Percentiles rank a stretch among this genome's conserved stretches.
These are phyloP conservation scores for Mitragyna speciosa DNA, from an alignment of 257 asterid species.

Conservation along the genomic window DNA sequence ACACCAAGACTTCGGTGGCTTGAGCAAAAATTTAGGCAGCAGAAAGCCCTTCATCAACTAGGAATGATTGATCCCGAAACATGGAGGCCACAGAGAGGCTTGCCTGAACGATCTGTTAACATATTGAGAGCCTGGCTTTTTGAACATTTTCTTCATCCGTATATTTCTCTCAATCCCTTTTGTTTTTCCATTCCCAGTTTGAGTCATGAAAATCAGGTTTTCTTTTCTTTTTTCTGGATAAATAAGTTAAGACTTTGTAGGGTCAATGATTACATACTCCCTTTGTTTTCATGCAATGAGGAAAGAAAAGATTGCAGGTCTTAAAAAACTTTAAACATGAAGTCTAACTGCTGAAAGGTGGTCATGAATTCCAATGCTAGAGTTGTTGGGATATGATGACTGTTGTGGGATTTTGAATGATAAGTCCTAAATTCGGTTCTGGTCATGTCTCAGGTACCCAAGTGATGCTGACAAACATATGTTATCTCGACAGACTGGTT, in stretches of 20 bases:
- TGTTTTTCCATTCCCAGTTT: not conserved
- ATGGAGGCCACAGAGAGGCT: slow-evolving; percentile 86
- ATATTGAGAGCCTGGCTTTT: slow-evolving; percentile 77
- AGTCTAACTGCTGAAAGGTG: not conserved
- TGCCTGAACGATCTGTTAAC: slow-evolving; percentile 75
- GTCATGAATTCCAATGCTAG: not conserved
- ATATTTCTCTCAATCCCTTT: slow-evolving; percentile 19
- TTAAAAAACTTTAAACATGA: not conserved
- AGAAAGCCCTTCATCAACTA: slow-evolving; percentile 55
- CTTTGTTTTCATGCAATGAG: not conserved
- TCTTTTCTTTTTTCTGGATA: too few species aligned
- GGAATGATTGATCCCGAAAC: slow-evolving; percentile 66
- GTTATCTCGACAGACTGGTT: slow-evolving; percentile 93
- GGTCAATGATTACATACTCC: not conserved
- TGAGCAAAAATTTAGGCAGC: slow-evolving; percentile 65
- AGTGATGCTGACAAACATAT: slow-evolving; percentile 95
- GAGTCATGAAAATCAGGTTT: not conserved
- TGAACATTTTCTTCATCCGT: slow-evolving; percentile 89
- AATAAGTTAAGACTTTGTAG: not conserved
- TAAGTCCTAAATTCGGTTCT: not conserved
- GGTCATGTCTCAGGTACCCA: slow-evolving; percentile 58
- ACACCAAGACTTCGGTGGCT: slow-evolving; percentile 66
- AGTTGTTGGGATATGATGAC: slow-evolving; percentile 8
- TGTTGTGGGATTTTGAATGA: slow-evolving; percentile 19
- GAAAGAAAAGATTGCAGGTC: not conserved